Conservation (phyloP, 2,329 filamentous ascomycete genomes). For the Penicillium olsonii region DNA sequence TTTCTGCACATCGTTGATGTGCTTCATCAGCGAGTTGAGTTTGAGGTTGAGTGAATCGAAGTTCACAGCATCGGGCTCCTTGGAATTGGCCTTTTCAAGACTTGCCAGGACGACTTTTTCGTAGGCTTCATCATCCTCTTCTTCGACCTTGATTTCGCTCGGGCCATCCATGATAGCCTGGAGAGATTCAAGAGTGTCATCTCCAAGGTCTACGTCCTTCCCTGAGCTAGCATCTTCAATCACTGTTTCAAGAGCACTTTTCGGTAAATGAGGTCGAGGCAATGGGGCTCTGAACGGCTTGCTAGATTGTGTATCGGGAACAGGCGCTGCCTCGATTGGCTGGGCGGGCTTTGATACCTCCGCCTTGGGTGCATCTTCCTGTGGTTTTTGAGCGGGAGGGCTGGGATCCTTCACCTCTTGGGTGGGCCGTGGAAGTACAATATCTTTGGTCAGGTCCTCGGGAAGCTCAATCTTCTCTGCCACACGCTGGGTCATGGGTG, state of each 20-base stretch:
- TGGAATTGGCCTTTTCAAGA: constrained; percentile 21
- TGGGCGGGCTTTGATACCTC: not conserved
- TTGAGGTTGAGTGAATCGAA: constrained; percentile 43
- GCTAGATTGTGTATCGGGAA: constrained; percentile 4
- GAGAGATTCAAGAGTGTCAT: constrained; percentile 49
- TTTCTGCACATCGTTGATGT: constrained; percentile 44
- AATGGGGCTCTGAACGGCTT: constrained; percentile 27
- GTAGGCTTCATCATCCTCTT: constrained; percentile 34
- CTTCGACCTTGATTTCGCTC: constrained; percentile 28
- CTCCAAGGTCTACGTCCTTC: constrained; percentile 43
- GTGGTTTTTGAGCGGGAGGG: constrained; percentile 10
- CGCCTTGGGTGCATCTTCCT: not conserved
- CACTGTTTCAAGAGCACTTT: constrained; percentile 45
- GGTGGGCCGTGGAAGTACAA: constrained; percentile 20
- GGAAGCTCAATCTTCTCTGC: constrained; percentile 18
- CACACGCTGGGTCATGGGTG: constrained; percentile 44
- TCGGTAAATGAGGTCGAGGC: constrained; percentile 41
- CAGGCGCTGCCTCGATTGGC: not conserved
- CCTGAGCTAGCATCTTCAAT: constrained; percentile 43
- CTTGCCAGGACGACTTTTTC: constrained; percentile 32
- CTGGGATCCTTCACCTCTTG: constrained; percentile 7
- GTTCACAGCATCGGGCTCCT: constrained; percentile 27
- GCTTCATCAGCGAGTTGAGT: constrained; percentile 41
- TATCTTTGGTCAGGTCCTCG: constrained; percentile 28
- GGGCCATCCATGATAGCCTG: constrained; percentile 40